phyloP scores from a whole-genome alignment of 1,284 basidiomycete species.

The Ganoderma lingzhi region DNA sequence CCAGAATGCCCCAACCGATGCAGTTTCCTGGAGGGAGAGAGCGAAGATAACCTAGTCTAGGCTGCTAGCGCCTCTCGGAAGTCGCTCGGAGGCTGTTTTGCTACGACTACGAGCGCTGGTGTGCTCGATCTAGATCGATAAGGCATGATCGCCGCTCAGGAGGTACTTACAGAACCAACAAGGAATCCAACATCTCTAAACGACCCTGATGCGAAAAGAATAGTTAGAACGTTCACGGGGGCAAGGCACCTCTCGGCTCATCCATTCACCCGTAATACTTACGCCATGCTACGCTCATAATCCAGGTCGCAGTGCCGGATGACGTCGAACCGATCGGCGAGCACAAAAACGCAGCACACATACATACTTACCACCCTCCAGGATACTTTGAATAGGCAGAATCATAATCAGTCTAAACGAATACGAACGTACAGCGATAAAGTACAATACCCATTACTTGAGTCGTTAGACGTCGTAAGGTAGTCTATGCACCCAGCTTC shows the following conservation, averaged over 20 bases:
- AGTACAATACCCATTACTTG: not conserved
- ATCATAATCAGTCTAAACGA: not conserved
- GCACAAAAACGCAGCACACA: not conserved
- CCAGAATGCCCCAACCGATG: not conserved
- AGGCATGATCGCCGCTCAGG: not conserved
- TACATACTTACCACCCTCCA: not conserved
- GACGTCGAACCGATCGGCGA: not conserved
- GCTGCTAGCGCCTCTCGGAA: not conserved
- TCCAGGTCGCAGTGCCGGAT: not conserved
- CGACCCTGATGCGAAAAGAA: not conserved
- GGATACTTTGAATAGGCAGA: not conserved
- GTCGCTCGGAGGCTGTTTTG: not conserved
- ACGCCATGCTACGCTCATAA: not conserved
- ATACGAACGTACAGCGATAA: not conserved
- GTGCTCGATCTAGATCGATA: not conserved
- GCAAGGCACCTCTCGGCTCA: not conserved
- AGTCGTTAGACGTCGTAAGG: not conserved
- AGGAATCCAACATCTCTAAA: not conserved
- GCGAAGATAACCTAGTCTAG: not conserved
- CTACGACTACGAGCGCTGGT: not conserved
- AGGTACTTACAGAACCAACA: not conserved
- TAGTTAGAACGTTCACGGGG: not conserved
- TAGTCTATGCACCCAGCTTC: constrained; percentile 19
- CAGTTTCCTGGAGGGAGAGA: not conserved
- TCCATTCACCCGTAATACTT: not conserved